phyloP scores from a whole-genome alignment of 1,139 yeast genomes.

The Arxiozyma heterogenica region DNA sequence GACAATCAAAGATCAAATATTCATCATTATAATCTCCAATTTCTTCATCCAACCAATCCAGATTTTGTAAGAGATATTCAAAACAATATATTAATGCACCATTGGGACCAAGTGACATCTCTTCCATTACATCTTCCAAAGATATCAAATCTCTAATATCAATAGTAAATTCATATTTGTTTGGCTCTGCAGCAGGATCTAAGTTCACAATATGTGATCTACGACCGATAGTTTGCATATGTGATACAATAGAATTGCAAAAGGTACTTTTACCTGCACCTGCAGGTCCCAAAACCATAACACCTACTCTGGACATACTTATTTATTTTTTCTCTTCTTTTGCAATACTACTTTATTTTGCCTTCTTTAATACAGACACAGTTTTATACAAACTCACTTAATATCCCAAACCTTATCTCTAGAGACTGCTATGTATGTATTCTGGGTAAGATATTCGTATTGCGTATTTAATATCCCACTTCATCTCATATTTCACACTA shows the following conservation, averaged over 20 bases:
- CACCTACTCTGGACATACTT: slow-evolving; percentile 87
- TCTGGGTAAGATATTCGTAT: not conserved
- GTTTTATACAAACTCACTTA: not conserved
- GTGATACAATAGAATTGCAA: slow-evolving; percentile 76
- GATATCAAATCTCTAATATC: slow-evolving; percentile 89
- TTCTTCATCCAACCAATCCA: slow-evolving; percentile 96
- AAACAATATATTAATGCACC: slow-evolving; percentile 92
- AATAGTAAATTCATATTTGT: slow-evolving; percentile 81
- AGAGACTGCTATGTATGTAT: not conserved
- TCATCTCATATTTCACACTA: not conserved
- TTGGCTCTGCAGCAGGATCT: slow-evolving; percentile 97
- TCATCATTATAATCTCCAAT: slow-evolving; percentile 92
- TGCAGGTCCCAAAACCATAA: slow-evolving; percentile 93
- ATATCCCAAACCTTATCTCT: not conserved
- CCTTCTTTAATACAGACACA: not conserved
- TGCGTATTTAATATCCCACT: not conserved
- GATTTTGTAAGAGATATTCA: slow-evolving; percentile 73
- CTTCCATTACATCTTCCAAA: slow-evolving; percentile 94
- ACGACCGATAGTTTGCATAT: slow-evolving; percentile 85
- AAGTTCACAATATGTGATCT: slow-evolving; percentile 89
- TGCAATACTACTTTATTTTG: not conserved
- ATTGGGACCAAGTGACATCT: slow-evolving; percentile 86
- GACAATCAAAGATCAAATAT: slow-evolving; percentile 90
- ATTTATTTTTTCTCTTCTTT: not conserved
- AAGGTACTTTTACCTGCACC: slow-evolving; percentile 95